phyloP scores from a whole-genome alignment of 2,329 filamentous ascomycete genomes.

The Ustilaginoidea virens region DNA sequence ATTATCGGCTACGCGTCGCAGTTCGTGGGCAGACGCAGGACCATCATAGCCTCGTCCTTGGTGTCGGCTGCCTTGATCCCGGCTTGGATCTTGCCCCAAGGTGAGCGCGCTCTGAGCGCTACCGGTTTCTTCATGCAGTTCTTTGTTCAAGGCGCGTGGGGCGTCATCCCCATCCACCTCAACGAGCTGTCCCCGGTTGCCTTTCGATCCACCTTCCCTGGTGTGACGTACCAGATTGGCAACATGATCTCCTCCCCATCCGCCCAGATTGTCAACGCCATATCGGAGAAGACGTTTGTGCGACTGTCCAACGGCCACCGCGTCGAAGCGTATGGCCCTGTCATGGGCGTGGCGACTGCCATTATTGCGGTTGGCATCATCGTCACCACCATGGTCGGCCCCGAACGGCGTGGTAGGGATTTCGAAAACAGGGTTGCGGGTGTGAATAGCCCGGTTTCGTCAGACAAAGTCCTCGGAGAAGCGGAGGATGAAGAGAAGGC shows the following conservation, averaged over 20 bases:
- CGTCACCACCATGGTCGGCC: conserved; percentile 52
- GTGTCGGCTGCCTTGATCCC: conserved; percentile 49
- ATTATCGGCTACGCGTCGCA: conserved; percentile 62
- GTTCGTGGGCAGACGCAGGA: conserved; percentile 56
- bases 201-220: conserved; percentile 56
- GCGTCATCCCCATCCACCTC: conserved; percentile 56
- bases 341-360: conserved; percentile 61
- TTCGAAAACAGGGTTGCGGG: conserved; percentile 45
- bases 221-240: conserved; percentile 58
- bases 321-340: conserved; percentile 57
- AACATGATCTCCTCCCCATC: conserved; percentile 61
- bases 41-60: conserved; percentile 46
- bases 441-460: conserved; percentile 11
- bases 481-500: conserved; percentile 17
- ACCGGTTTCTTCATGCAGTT: conserved; percentile 56
- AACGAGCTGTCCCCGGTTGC: conserved; percentile 58
- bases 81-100: conserved; percentile 53
- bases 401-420: conserved; percentile 55
- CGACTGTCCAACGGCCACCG: conserved; percentile 34
- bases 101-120: conserved; percentile 42
- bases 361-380: conserved; percentile 60
- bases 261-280: conserved; percentile 63
- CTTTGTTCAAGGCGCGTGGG: conserved; percentile 51
- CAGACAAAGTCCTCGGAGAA: conserved; percentile 15
- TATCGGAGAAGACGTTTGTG: conserved; percentile 48